A percentile compares a stretch with the other conserved stretches of the same genome.
phyloP scores from a whole-genome alignment of 208 protist species.

The Leishmania guyanensis region DNA sequence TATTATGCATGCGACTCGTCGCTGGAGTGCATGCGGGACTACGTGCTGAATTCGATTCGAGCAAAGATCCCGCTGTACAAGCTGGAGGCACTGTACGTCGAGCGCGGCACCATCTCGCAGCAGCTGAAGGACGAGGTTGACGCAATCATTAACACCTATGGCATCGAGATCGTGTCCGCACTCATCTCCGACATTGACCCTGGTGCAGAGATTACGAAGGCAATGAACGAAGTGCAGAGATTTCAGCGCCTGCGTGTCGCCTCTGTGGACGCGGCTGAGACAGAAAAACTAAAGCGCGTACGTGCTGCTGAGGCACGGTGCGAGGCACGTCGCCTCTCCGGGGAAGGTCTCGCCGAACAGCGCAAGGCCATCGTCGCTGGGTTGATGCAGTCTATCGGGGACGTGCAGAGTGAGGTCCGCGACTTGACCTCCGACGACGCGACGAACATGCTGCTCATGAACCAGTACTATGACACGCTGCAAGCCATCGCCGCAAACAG shows the following conservation, averaged over 20 bases:
- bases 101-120: conserved; percentile 75
- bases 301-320: conserved; percentile 75
- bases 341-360: conserved; percentile 62
- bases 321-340: conserved; percentile 61
- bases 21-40: conserved; percentile 48
- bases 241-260: conserved; percentile 75
- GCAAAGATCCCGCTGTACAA: conserved; percentile 77
- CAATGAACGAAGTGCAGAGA: conserved; percentile 83
- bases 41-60: conserved; percentile 75
- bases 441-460: conserved; percentile 77
- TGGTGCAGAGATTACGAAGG: conserved; percentile 45
- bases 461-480: conserved; percentile 86
- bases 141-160: conserved; percentile 57
- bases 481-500: conserved; percentile 48
- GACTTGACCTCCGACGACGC: conserved; percentile 52
- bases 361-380: conserved; percentile 75
- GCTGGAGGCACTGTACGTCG: conserved; percentile 78
- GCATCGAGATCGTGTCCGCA: conserved; percentile 69
- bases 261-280: conserved; percentile 75
- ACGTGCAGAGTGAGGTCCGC: conserved; percentile 48
- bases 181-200: conserved; percentile 84
- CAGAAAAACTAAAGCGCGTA: conserved; percentile 68
- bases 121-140: conserved; percentile 74
- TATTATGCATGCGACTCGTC: conserved; percentile 58
- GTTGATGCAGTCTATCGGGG: conserved; percentile 54